Base-by-base conservation (phyloP, 257 asterid genomes). In the Perilla frutescens region DNA sequence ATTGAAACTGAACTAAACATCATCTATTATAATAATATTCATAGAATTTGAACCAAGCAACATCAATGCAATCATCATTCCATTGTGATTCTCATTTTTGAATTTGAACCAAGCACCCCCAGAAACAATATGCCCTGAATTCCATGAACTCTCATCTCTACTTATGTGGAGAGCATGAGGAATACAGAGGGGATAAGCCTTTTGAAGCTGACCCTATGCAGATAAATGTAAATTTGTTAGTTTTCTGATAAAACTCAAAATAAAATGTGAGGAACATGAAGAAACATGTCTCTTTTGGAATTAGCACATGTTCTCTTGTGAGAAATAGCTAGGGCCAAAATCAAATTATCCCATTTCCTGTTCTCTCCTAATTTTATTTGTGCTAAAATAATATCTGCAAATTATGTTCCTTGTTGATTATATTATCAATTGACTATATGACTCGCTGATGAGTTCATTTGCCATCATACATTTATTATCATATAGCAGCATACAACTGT, bases 241-340 rank as follows among this genome's bases (percentile, higher is more conserved):
- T 47, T 54, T 54, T 37, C 69, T 15, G 53, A 45, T 57, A 7
- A 77, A 51, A 20, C 26, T 58, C 36, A 49, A 59, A 58, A 39
- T 29, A 40, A 57, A 62, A 48, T 34, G 37, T 20, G 63, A 55
- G 41, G 29, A 59, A 54, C 13, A 32, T 41, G 7, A 34, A 48
- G 56, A 32, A 45, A 20, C 31, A 49, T 6, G 15, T 3, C 12
- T 43, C 48, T 50, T 26, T 51, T 26, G 56, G 31, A 73, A 64
- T 63, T 63, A 48, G 66, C 36, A 20, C 1, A 14, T 45, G 43
- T 54, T n/a, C 13, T 11, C 31, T 14, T 49, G 4, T 8, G 62
- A 49, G 55, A 59, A 45, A 36, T 40, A 50, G 29, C 59, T 51
- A 12, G 37, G 47, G 51, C 20, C 63, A 39, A 40, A 57, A 8